Percentiles rank a stretch among this genome's conserved stretches.
Evolutionary conservation across 257 asterid species (phyloP).

Genomic region (Nicotiana otophora): DNA sequence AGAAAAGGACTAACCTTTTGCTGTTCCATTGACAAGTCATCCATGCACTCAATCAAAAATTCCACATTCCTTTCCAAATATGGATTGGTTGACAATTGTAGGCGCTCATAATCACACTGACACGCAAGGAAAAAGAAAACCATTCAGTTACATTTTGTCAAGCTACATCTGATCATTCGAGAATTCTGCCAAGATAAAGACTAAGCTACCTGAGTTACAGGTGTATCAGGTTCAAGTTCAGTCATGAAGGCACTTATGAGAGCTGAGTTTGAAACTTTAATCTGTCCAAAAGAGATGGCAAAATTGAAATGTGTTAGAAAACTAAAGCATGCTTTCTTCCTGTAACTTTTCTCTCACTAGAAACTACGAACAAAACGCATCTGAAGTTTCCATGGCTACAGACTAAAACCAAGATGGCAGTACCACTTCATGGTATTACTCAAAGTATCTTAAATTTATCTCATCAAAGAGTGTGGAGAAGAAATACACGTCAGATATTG

Average conservation of each 20-base stretch:
- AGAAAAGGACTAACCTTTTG: conserved; percentile 55
- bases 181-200: not conserved
- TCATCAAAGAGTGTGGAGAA: not conserved
- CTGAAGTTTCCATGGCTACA: not conserved
- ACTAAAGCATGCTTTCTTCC: not conserved
- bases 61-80: conserved; percentile 84
- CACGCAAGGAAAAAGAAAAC: not conserved
- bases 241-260: conserved; percentile 95
- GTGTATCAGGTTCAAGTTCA: conserved; percentile 81
- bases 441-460: not conserved
- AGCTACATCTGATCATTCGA: not conserved
- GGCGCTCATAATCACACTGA: conserved; percentile 85
- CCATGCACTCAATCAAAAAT: conserved; percentile 93
- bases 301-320: not conserved
- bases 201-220: conserved; percentile 61
- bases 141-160: conserved; percentile 1
- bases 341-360: not conserved
- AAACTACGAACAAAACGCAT: not conserved
- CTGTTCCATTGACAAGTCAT: conserved; percentile 91
- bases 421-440: not conserved
- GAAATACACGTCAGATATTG: not conserved
- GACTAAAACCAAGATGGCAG: not conserved
- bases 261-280: conserved; percentile 96
- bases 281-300: conserved; percentile 36
- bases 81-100: conserved; percentile 79